Base-by-base conservation (phyloP, 2,329 filamentous ascomycete species). In the Aspergillus hortae region DNA sequence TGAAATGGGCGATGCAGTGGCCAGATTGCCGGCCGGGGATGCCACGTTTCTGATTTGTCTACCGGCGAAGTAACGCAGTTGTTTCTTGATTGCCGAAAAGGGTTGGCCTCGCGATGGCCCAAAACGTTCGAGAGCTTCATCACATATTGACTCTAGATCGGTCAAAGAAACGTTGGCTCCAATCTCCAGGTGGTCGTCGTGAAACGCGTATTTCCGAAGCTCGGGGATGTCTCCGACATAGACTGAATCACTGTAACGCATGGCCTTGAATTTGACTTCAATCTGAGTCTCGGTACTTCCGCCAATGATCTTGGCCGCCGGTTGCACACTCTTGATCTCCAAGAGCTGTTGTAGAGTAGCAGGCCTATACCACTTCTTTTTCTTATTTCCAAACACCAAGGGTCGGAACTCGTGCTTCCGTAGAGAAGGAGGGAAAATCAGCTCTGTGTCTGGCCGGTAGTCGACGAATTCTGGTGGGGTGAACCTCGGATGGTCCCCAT, bases 251-350 rank as follows among this genome's bases (percentile, higher is more conserved):
- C 87, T 87, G 67, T 97, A 97, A 62, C 91, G 83, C 78, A 96
- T 83, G 1, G 87, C 90, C 75, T 97, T 97, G 81, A 99, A 97
- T 73, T 96, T 96, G 74, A 95, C 89, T 73, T 99, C 94, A 55
- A 99, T 97, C 72, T 97, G 94, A 0, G 92, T 97, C 71, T 99
- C 94, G 2, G 92, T 95, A 68, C 91, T 96, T 55, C 94, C 94
- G 46, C 91, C 92, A 55, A 99, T 96, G 55, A 99, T 85, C 72
- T 97, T 99, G 4, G 92, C 90, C 23, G 86, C 84, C 0, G 92
- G 92, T 60, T 90, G 87, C 0, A 82, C 85, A 62, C 80, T 85
- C 76, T 97, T 97, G 74, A 99, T 96, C 67, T 96, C 88, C 14
- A 97, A 80, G 14, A 99, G 77, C 67, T 99, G 92, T 36, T 90